Percentiles rank a stretch among this genome's conserved stretches.
phyloP scores from a whole-genome alignment of 768 basidiomycete species.

The Leucocoprinus sp. region DNA sequence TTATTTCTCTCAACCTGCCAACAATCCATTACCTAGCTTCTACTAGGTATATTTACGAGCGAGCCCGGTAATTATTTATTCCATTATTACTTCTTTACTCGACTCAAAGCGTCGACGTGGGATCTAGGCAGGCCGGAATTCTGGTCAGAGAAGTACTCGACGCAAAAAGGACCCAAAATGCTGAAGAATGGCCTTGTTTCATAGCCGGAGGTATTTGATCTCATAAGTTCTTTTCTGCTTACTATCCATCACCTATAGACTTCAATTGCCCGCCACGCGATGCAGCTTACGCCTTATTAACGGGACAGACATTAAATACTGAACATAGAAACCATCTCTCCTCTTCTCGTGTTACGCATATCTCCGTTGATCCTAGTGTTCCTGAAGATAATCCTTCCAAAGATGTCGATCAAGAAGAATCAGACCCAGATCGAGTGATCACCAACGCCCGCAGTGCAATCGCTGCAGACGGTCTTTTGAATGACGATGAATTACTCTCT shows the following conservation, averaged over 20 bases:
- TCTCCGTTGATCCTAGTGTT: slow-evolving; percentile 58
- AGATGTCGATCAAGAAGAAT: slow-evolving; percentile 22
- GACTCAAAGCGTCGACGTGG: not conserved
- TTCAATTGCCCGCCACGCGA: slow-evolving; percentile 87
- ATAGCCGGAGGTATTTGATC: slow-evolving; percentile 66
- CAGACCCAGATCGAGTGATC: slow-evolving; percentile 64
- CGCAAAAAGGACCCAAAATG: slow-evolving; percentile 38
- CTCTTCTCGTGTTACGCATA: slow-evolving; percentile 65
- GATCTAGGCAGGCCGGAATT: slow-evolving; percentile 64
- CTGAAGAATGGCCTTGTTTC: slow-evolving; percentile 65
- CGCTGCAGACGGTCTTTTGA: slow-evolving; percentile 62
- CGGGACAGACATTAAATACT: slow-evolving; percentile 47
- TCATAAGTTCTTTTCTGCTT: not conserved
- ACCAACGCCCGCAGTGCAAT: slow-evolving; percentile 60
- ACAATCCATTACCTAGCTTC: slow-evolving; percentile 13
- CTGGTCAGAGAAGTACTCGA: slow-evolving; percentile 53
- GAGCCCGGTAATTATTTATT: slow-evolving; percentile 45
- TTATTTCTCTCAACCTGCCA: not conserved
- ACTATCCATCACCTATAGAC: slow-evolving; percentile 38
- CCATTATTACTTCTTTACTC: not conserved
- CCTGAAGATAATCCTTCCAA: slow-evolving; percentile 15
- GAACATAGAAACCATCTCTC: slow-evolving; percentile 45
- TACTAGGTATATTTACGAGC: slow-evolving; percentile 71
- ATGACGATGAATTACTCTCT: slow-evolving; percentile 42
- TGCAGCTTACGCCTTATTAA: slow-evolving; percentile 71